Base-by-base conservation (phyloP, 78 protist species). In the Emiliania huxleyi region DNA sequence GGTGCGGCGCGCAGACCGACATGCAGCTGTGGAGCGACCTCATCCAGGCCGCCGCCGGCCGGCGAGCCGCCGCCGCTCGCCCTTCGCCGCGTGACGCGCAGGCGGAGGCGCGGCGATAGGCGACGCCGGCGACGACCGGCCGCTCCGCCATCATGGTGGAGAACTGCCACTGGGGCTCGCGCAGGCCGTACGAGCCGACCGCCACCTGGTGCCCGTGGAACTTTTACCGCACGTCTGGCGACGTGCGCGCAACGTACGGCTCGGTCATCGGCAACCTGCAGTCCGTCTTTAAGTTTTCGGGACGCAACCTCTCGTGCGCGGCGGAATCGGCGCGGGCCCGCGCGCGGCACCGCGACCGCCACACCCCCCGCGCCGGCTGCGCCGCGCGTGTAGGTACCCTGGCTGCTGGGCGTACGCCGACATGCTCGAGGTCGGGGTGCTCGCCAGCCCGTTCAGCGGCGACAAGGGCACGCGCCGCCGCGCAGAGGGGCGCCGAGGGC, bases 361-460 rank as follows among this genome's bases (percentile, higher is more conserved):
- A n/a, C n/a, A n/a, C n/a, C n/a, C n/a, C n/a, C n/a, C n/a, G n/a
- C n/a, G n/a, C n/a, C n/a, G n/a, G n/a, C n/a, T n/a, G n/a, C n/a
- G n/a, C n/a, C n/a, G n/a, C n/a, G n/a, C n/a, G n/a, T n/a, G n/a
- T n/a, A n/a, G n/a, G n/a, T n/a, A n/a, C n/a, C 95, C 95, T 35
- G 95, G 95, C 33, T 91, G 93, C 69, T 94, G 95, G 95, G 94
- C 93, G 52, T 94, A 94, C 91, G 94, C 95, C 4, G 95, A 94
- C 91, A 94, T 94, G 95, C 94, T 94, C 8, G 95, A 91, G 87
- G 88, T 94, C 35, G 93, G 95, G n/a, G n/a, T n/a, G n/a, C n/a
- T 11, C 45, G 87, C 81, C 2, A 12, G 56, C 81, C 5, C n/a
- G 79, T 22, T 25, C 91, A 22, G 46, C 48, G n/a, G n/a, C n/a